Percentiles rank a stretch among this genome's conserved stretches.
Conservation (phyloP, 2,329 filamentous ascomycete species). For the Sclerotinia spermophila region DNA sequence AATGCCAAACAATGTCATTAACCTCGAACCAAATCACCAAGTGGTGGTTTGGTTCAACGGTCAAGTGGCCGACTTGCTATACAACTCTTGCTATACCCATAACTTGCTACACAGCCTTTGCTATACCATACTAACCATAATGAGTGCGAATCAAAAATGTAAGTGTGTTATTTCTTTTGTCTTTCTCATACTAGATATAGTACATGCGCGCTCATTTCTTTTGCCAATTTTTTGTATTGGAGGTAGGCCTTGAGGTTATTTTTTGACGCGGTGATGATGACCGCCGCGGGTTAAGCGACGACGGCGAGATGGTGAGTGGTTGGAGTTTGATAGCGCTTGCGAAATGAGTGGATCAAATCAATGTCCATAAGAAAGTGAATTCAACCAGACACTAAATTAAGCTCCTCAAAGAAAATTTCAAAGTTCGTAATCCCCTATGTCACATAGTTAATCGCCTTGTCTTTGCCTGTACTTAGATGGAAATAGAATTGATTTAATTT, state of each 20-base stretch:
- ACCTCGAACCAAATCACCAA: background rate
- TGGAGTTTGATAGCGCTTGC: background rate
- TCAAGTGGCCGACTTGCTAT: background rate
- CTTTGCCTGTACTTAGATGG: background rate
- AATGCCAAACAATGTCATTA: background rate
- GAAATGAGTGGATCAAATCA: background rate
- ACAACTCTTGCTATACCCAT: background rate
- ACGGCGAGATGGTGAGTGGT: background rate
- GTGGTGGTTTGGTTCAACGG: background rate
- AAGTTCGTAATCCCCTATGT: background rate
- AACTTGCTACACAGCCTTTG: background rate
- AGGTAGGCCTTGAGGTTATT: background rate
- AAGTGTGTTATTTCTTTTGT: slow-evolving; percentile 8
- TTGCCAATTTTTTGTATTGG: background rate
- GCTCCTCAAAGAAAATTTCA: background rate
- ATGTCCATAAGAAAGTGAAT: background rate
- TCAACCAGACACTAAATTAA: background rate
- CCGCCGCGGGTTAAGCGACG: background rate
- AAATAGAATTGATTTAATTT: background rate
- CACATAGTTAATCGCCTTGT: background rate
- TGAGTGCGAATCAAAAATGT: background rate
- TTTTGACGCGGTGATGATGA: background rate
- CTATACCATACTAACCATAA: background rate
- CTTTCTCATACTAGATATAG: background rate
- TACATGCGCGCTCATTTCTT: background rate